Percentiles rank a stretch among this genome's conserved stretches.
phyloP scores from a whole-genome alignment of 768 basidiomycete genomes.

The Boletus patriciae region DNA sequence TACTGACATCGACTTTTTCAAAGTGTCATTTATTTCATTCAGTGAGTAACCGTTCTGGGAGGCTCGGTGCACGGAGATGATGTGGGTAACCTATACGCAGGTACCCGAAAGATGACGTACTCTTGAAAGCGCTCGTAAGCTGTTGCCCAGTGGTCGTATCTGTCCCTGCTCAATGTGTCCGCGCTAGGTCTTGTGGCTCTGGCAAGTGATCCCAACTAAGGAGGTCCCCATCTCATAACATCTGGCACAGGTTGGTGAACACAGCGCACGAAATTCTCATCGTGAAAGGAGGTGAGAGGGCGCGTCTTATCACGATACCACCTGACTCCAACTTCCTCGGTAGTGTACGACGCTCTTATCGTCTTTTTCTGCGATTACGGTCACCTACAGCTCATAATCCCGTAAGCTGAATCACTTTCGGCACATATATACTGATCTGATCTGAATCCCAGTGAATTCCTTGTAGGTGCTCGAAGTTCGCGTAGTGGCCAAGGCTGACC shows the following conservation, averaged over 20 bases:
- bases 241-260: not conserved
- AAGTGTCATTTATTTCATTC: constrained; percentile 1
- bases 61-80: not conserved
- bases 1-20: not conserved
- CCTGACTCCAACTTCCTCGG: not conserved
- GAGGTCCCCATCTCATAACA: not conserved
- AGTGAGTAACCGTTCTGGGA: not conserved
- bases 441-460: not conserved
- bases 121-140: not conserved
- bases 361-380: not conserved
- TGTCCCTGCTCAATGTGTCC: not conserved
- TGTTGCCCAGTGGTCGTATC: not conserved
- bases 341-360: constrained; percentile 5
- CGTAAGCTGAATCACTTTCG: not conserved
- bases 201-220: not conserved
- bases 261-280: constrained; percentile 1
- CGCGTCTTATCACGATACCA: too few relatives aligned
- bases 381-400: not conserved
- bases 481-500: not conserved
- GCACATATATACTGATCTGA: not conserved
- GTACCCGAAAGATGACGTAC: not conserved
- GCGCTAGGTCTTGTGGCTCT: constrained; percentile 1
- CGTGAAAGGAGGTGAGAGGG: constrained; percentile 3
- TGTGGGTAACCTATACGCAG: not conserved
- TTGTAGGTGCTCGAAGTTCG: not conserved